Evolutionary conservation across 805 yeast genomes (phyloP), one percentile per base, ranked within the genome.

Genomic region (Ogataea pignaliae): DNA sequence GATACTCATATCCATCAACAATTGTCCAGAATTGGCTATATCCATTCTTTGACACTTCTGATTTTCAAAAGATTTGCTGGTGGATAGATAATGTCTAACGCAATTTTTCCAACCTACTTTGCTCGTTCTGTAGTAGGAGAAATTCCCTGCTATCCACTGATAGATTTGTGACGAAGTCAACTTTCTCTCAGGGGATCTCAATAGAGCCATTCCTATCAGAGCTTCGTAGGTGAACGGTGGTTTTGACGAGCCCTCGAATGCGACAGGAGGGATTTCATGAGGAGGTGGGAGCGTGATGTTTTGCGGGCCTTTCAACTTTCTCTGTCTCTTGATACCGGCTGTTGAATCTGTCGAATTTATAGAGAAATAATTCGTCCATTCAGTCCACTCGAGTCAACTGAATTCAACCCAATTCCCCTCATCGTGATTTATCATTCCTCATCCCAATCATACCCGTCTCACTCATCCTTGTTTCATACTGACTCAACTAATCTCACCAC

Each of bases 21-120:
- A 91, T 85, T 54, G 84, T 80, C 99, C 99, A 91, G 64, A 84
- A 91, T 67, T 90, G 96, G 29, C 93, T 91, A 61, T 86, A 86
- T 9, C 91, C 89, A 66, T 85, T 93, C 53, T 85, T 84, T 11
- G 97, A 90, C 62, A 90, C 85, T 53, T 87, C 96, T 17, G 93
- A 83, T 66, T 91, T 39, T 85, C 74, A 60, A 91, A 91, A 0
- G 97, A 96, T 61, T 93, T 93, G 65, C 91, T 93, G 55, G 93
- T 73, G 11, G 97, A 88, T 29, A 91, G 70, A 54, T 93, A 93
- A 66, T 91, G 99, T 50, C 99, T 81, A 51, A 91, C 93, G 29
- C 97, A 90, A 66, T 91, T 91, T 66, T 91, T 97, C 99, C 99
- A 91, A 28, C 97, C 97, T 10, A 88, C 85, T 54, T 88, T 96